Base-by-base conservation (phyloP, 345 rosid species). In the Citrus maxima region DNA sequence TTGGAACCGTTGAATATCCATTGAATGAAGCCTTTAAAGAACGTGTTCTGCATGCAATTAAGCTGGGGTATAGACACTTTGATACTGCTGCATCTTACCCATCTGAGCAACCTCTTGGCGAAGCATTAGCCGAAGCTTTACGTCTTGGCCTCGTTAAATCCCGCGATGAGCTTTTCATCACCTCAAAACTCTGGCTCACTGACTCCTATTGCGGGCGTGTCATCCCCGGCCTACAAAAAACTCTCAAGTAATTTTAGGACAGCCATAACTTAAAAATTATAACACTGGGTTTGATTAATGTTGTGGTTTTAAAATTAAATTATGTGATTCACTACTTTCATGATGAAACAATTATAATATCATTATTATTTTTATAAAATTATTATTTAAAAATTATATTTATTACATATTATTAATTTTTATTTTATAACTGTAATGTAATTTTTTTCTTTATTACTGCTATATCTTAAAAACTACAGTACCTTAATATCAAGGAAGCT, bases 81-180 rank as follows among this genome's bases (percentile, higher is more conserved):
- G 85, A 85, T 49, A 85, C 87, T 28, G 83, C 87, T 7, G 71
- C 82, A 0, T 25, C 65, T 0, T 85, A 85, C 66, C 66, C 60
- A 8, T 79, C 85, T 0, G 87, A 85, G 81, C 66, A 85, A 61
- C 83, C 81, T 7, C 76, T 85, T 0, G 87, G 87, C 4, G 81
- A 82, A 77, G 87, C 87, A 54, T 74, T 85, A 18, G 42, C 74
- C 28, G 67, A 68, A 38, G 80, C 74, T n/a, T 10, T 67, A 1
- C 28, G 62, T 30, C 67, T 70, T n/a, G 61, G 77, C 13, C 73
- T 83, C 19, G 46, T 80, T 24, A 54, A 73, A 58, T 63, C 81
- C 40, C 72, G 81, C 25, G 81, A 77, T 4, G 79, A 83, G 49
- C 75, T 77, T 28, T 83, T 83, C 55, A 74, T 83, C 70, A 77